Evolutionary conservation across 2,329 filamentous ascomycete species (phyloP).

Genomic region (Tothia fuscella): DNA sequence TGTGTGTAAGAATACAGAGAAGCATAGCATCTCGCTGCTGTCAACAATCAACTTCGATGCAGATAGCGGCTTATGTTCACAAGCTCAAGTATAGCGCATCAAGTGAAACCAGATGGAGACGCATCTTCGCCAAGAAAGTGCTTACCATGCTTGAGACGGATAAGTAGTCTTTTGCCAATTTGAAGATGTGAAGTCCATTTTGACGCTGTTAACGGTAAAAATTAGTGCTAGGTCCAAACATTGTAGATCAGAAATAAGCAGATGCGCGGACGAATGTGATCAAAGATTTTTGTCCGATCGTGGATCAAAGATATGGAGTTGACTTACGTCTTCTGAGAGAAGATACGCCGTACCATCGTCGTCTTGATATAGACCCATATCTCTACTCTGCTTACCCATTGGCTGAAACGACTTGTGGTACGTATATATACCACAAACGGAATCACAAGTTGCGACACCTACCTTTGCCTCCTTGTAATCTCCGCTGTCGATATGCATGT

Average conservation of each 20-base stretch:
- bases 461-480: conserved; percentile 53
- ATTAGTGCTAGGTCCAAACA: not conserved
- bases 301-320: too few relatives aligned
- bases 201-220: conserved; percentile 30
- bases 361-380: conserved; percentile 51
- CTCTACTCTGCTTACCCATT: conserved; percentile 40
- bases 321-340: conserved; percentile 49
- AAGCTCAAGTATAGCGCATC: too few relatives aligned
- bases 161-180: conserved; percentile 45
- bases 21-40: too few relatives aligned
- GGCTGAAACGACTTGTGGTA: conserved; percentile 37
- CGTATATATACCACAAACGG: conserved; percentile 49
- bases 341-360: conserved; percentile 50
- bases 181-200: conserved; percentile 46
- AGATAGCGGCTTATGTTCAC: too few relatives aligned
- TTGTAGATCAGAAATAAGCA: not conserved
- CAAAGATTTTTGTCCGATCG: not conserved
- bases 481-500: conserved; percentile 53
- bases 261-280: too few relatives aligned
- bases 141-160: conserved; percentile 37
- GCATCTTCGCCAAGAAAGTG: too few relatives aligned
- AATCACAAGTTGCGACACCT: conserved; percentile 48
- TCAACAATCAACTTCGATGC: too few relatives aligned
- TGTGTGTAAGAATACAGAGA: too few relatives aligned
- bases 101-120: too few relatives aligned